Percentiles rank a stretch among this genome's conserved stretches.
Conservation (phyloP, 352 stramenopile genomes). For the Pythium sp. region DNA sequence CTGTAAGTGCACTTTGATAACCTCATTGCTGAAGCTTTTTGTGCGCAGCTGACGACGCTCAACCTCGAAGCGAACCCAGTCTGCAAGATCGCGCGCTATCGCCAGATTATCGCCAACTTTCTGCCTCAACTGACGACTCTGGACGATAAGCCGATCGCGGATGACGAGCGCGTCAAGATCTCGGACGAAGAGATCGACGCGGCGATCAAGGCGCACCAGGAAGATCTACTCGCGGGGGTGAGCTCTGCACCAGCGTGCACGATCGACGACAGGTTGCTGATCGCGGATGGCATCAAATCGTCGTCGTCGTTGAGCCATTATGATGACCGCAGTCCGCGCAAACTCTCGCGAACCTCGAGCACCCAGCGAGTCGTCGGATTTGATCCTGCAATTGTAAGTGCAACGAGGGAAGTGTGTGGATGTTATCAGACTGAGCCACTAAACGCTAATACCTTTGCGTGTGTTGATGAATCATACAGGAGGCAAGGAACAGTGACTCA, state of each 20-base stretch:
- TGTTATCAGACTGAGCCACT: background rate
- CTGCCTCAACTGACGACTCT: constrained; percentile 66
- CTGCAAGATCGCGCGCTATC: constrained; percentile 52
- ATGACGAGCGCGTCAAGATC: constrained; percentile 38
- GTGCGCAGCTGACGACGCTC: constrained; percentile 55
- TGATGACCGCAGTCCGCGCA: constrained; percentile 22
- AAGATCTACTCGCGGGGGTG: constrained; percentile 9
- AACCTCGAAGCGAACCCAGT: constrained; percentile 69
- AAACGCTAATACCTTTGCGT: background rate
- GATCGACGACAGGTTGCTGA: constrained; percentile 17
- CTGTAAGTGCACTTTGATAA: background rate
- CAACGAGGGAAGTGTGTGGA: background rate
- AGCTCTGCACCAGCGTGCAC: background rate
- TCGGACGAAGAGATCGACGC: constrained; percentile 49
- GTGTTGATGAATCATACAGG: constrained; percentile 11
- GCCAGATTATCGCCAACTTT: constrained; percentile 64
- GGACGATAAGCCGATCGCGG: constrained; percentile 42
- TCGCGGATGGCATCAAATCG: constrained; percentile 21
- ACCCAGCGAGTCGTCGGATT: constrained; percentile 14
- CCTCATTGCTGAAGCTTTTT: constrained; percentile 40
- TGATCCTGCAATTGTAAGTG: constrained; percentile 18
- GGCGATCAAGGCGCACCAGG: constrained; percentile 32
- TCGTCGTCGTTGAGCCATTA: background rate
- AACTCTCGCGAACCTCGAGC: constrained; percentile 32
- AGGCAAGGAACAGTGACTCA: constrained; percentile 38